Base-by-base conservation (phyloP, 163 green algal species). In the Smithsoniella earleae region DNA sequence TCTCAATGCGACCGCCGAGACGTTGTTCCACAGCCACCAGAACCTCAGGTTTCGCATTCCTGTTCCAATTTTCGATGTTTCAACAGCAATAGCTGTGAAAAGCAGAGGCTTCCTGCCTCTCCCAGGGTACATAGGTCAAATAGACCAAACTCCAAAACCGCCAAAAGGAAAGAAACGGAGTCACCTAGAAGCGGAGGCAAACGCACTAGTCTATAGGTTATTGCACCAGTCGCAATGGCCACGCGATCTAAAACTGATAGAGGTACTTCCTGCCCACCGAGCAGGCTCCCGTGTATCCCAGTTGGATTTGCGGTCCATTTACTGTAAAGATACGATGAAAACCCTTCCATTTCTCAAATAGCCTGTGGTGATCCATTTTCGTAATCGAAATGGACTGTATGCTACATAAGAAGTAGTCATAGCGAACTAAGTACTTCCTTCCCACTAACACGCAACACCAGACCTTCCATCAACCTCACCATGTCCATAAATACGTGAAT, bases 31-130 rank as follows among this genome's bases (percentile, higher is more conserved):
- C 25, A 40, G 16, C 25, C 58, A 69, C 27, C 58, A 38, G 3
- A 5, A 16, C 25, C 16, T 69, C 25, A n/a, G 30, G 27, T 43
- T 38, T 36, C 6, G 22, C 3, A 16, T 69, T 37, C 58, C 58
- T n/a, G 58, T 69, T 18, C 58, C 58, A 3, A 69, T 69, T 33
- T 69, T 69, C 34, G 58, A 69, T 38, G 58, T 69, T 36, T 33
- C 58, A 18, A 38, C 58, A 69, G 58, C 58, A 16, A 30, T 69
- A 6, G 1, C 58, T 13, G 25, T 69, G 6, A 43, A 25, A n/a
- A 40, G 27, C 8, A 30, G 58, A 5, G 58, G 58, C 58, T 69
- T 69, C 58, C 28, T 69, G 58, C 58, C 58, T 16, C 58, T 69
- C 16, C 58, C 58, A 38, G 58, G n/a, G 58, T 69, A 25, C 58